Conservation (phyloP, 768 basidiomycete genomes). For the Mycena olivaceomarginata region DNA sequence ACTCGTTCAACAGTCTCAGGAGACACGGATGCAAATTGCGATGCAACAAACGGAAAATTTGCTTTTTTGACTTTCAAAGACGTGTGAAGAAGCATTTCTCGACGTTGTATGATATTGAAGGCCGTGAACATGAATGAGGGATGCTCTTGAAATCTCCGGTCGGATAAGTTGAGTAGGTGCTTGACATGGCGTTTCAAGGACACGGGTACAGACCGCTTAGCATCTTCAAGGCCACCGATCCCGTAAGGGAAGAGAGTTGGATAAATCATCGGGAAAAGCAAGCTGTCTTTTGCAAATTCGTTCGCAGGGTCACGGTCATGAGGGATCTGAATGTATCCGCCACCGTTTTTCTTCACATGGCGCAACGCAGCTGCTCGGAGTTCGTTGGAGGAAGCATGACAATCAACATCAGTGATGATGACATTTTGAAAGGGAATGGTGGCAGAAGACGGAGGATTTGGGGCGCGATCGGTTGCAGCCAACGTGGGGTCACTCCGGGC, state of each 20-base stretch:
- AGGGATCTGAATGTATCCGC: neutral
- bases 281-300: neutral
- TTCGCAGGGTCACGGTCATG: neutral
- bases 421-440: no score
- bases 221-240: neutral
- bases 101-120: neutral
- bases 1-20: neutral
- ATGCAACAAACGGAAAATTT: neutral
- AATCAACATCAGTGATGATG: no score
- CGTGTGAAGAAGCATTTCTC: neutral
- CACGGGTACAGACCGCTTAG: neutral
- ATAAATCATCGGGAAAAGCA: neutral
- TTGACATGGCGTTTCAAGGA: slow-evolving; percentile 4
- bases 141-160: slow-evolving; percentile 3
- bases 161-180: neutral
- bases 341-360: no score
- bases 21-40: neutral
- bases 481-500: no score
- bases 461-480: no score
- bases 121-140: slow-evolving; percentile 4
- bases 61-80: neutral
- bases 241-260: neutral
- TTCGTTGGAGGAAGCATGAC: no score
- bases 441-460: no score
- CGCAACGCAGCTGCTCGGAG: no score